These are phyloP conservation scores for Geoglossum glabrum DNA, from an alignment of 495 filamentous ascomycete genomes.

Conservation along the genomic window DNA sequence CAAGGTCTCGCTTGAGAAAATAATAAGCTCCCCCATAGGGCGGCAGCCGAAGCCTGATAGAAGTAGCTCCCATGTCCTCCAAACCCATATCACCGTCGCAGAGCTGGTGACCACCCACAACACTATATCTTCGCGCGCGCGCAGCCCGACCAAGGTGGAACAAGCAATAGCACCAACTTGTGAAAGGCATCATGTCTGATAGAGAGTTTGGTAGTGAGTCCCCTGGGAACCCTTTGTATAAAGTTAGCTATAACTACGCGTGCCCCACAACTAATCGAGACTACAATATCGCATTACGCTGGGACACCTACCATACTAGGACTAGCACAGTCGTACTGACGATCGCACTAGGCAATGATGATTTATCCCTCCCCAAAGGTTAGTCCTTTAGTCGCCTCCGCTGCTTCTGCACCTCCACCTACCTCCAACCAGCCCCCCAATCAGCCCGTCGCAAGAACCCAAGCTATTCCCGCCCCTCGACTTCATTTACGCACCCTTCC, in stretches of 20 bases:
- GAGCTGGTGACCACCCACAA: background rate
- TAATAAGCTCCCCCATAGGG: too few relatives aligned
- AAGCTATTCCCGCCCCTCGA: background rate
- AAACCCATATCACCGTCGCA: background rate
- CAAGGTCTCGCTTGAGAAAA: too few relatives aligned
- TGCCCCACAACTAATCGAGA: background rate
- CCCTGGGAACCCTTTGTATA: background rate
- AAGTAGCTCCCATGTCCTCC: background rate
- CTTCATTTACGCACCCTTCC: background rate
- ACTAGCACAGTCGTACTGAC: background rate
- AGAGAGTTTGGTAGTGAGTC: conserved; percentile 61
- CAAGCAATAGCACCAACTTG: background rate
- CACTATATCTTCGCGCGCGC: conserved; percentile 4
- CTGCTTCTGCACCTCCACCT: background rate
- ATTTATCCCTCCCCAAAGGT: conserved; percentile 91
- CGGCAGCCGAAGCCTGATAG: too few relatives aligned
- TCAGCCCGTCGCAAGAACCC: background rate
- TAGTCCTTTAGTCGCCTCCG: conserved; percentile 16
- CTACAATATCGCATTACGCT: background rate
- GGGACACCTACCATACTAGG: background rate
- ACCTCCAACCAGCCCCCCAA: background rate
- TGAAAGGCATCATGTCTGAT: conserved; percentile 50
- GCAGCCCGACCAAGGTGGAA: background rate
- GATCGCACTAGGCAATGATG: conserved; percentile 47
- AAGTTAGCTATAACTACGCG: too few relatives aligned